Base-by-base conservation (phyloP, 306 rosid species). In the Cicer pinnatifidum region DNA sequence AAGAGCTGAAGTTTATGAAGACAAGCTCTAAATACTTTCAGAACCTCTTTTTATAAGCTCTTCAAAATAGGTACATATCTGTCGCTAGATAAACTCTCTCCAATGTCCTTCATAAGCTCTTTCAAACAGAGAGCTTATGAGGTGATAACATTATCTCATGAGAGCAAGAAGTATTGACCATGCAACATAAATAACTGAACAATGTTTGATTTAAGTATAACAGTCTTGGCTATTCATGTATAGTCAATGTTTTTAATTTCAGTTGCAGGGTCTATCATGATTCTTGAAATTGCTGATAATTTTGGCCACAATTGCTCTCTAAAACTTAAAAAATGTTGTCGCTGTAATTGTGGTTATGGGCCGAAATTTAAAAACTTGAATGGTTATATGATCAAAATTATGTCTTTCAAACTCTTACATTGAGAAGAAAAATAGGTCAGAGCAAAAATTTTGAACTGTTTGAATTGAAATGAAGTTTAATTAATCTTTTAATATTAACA, bases 391-490 rank as follows among this genome's bases (percentile, higher is more conserved):
- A 15, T 51, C 23, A 51, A 9, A 20, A 51, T 41, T 9, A 39
- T 38, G 68, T 43, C 51, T 17, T 40, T 1, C 13, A 43, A 64
- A 17, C 69, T 64, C 37, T 8, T 41, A 44, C 28, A 38, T 46
- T 7, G 23, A 3, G 17, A 6, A 17, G 9, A 39, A 63, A 20
- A 81, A 65, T 46, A 50, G 75, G 60, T 13, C 2, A 41, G 20
- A 64, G 41, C 61, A 4, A 43, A n/a, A 47, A 64, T 40, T 71
- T 15, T 41, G 33, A 37, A 8, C 33, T 54, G 64, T 59, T 71
- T 6, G 67, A 71, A 60, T 76, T 59, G 46, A 58, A 67, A 33
- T 60, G 63, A 75, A 75, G 16, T 16, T 44, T 56, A 51, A 51
- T 67, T 17, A 53, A 53, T 17, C 17, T 40, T 28, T 28, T 20